Evolutionary conservation across 495 filamentous ascomycete species (phyloP).

Genomic region (Geopyxis carbonaria): DNA sequence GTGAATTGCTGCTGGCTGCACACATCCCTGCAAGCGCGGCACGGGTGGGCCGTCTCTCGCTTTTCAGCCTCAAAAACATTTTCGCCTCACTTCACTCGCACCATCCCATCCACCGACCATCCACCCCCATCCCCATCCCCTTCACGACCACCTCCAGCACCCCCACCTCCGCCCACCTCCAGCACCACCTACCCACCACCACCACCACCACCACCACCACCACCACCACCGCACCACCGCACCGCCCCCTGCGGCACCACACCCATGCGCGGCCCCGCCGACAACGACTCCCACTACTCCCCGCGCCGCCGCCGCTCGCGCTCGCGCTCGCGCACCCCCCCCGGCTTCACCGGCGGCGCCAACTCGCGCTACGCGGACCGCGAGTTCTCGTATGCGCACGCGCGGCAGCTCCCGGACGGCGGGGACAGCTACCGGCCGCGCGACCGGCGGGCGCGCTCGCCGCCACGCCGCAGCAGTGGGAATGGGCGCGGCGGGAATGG

Average conservation of each 20-base stretch:
- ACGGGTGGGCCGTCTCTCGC: no score
- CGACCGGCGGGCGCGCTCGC: neutral
- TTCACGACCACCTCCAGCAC: neutral
- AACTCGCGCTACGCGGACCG: slow-evolving; percentile 14
- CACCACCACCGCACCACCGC: neutral
- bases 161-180: neutral
- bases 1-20: no score
- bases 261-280: neutral
- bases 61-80: no score
- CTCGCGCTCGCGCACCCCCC: slow-evolving; percentile 2
- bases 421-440: slow-evolving; percentile 8
- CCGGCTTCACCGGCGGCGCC: slow-evolving; percentile 17
- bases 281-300: slow-evolving; percentile 3
- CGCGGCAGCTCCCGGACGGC: slow-evolving; percentile 1
- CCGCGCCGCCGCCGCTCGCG: slow-evolving; percentile 1
- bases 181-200: neutral
- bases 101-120: neutral
- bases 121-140: neutral
- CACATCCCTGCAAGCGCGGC: neutral
- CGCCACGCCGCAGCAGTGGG: slow-evolving; percentile 6
- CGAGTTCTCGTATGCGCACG: slow-evolving; percentile 16
- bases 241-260: neutral
- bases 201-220: neutral
- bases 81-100: neutral
- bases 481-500: slow-evolving; percentile 7